Conservation (phyloP, 2,329 filamentous ascomycete genomes). For the Scytalidium lignicola region DNA sequence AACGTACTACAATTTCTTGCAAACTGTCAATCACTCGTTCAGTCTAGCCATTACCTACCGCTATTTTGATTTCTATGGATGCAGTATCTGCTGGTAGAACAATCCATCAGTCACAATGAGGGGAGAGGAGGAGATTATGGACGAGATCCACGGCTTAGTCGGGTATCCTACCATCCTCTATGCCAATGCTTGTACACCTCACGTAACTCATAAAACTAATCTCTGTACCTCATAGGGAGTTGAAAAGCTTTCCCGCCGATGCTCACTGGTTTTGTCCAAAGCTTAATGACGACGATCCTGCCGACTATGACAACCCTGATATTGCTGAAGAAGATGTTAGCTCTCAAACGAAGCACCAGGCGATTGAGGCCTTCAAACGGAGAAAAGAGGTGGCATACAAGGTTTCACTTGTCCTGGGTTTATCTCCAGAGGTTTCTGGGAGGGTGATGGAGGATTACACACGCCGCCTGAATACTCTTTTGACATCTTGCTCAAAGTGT, state of each 20-base stretch:
- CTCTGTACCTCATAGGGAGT: constrained; percentile 14
- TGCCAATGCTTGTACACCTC: not conserved
- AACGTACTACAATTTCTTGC: not conserved
- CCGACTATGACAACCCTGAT: constrained; percentile 56
- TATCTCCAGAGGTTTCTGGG: constrained; percentile 53
- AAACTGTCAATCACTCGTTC: not conserved
- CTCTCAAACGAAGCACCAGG: constrained; percentile 43
- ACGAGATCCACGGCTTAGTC: constrained; percentile 25
- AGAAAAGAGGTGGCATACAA: constrained; percentile 60
- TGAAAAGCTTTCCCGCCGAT: constrained; percentile 29
- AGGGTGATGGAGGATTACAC: constrained; percentile 49
- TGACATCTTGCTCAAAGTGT: constrained; percentile 64
- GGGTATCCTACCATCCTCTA: constrained; percentile 15
- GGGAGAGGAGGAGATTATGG: constrained; percentile 25
- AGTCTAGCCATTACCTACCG: not conserved
- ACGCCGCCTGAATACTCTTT: constrained; percentile 48
- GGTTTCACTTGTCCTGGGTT: constrained; percentile 64
- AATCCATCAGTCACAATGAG: constrained; percentile 15
- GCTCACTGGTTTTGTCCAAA: constrained; percentile 66
- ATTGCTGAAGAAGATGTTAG: constrained; percentile 43
- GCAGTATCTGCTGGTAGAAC: constrained; percentile 12
- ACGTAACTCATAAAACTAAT: not conserved
- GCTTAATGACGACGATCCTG: constrained; percentile 54
- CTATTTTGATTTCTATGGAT: not conserved
- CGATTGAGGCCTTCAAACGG: constrained; percentile 49